Base-by-base conservation (phyloP, 148 eudicot genomes). In the Selenicereus undatus region DNA sequence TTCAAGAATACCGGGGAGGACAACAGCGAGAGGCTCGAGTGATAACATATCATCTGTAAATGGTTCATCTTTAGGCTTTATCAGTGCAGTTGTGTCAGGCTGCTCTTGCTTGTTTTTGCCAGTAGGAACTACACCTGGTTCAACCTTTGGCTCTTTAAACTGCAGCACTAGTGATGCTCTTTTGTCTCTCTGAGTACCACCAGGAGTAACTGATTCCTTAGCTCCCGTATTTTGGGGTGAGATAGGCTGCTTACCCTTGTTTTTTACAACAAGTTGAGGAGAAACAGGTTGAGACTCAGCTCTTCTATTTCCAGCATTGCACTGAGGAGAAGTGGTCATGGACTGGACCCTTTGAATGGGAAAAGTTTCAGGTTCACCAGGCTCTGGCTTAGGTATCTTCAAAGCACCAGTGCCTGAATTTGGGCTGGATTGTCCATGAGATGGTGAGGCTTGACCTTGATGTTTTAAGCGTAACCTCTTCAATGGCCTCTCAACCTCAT, bases 21-120 rank as follows among this genome's bases (percentile, higher is more conserved):
- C 82, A 22, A 82, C 87, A 42, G 92, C 91, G 80, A 91, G 88
- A 32, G 93, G 93, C 86, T 81, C 89, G 42, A 77, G 20, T 18
- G 84, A 77, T 21, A 82, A 82, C 83, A 82, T 65, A 39, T 86
- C 90, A 81, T 87, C 95, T 45, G 89, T 87, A 79, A 81, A 74
- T 21, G 98, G 97, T 86, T 91, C 98, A 73, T 93, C 97, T 87
- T 94, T 94, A 39, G 93, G 93, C 80, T 81, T 86, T 78, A 92
- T 86, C 76, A 88, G 80, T 50, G 77, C 80, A 74, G 10, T 65
- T 75, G 76, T 51, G 29, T 72, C 70, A 58, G 81, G 74, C 70
- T 75, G 77, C 69, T 82, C 85, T 73, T 82, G 80, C 80, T 80
- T 87, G 35, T 66, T 27, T 27, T 66, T 66, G 35, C 89, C 80